These are phyloP conservation scores for Rhynchospora tenuis DNA, from an alignment of 176 grass and related monocot species.

Conservation along the genomic window DNA sequence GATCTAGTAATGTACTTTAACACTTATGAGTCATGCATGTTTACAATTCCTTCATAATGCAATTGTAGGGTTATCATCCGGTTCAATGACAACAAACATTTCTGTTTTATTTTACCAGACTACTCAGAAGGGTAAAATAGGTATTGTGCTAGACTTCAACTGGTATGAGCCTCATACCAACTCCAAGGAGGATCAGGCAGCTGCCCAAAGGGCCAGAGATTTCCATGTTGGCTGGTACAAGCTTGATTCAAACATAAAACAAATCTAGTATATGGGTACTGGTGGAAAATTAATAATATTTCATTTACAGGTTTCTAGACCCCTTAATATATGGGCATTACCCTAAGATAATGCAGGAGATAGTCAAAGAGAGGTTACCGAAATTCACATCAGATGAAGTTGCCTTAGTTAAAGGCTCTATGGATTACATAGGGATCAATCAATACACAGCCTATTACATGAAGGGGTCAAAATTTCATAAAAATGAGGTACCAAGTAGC, in stretches of 20 bases:
- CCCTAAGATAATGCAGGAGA: conserved; percentile 55
- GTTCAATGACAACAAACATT: background rate
- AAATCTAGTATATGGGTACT: background rate
- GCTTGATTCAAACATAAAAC: background rate
- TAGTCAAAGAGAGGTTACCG: conserved; percentile 64
- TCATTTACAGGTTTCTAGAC: conserved; percentile 47
- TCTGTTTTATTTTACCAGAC: conserved; percentile 19
- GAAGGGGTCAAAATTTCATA: conserved; percentile 37
- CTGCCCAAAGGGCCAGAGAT: conserved; percentile 59
- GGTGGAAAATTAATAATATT: conserved; percentile 2
- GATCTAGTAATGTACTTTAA: background rate
- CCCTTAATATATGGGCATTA: conserved; percentile 59
- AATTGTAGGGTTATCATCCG: background rate
- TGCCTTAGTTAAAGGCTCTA: conserved; percentile 77
- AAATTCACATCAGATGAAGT: conserved; percentile 59
- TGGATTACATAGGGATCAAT: conserved; percentile 77
- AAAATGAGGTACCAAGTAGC: conserved; percentile 37
- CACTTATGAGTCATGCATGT: background rate
- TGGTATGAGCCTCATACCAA: conserved; percentile 54
- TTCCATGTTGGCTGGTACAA: conserved; percentile 59
- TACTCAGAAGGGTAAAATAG: conserved; percentile 42
- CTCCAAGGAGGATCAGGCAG: conserved; percentile 37
- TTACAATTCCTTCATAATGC: background rate
- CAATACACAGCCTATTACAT: conserved; percentile 86
- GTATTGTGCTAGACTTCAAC: conserved; percentile 56